Percentiles rank a stretch among this genome's conserved stretches.
phyloP scores from a whole-genome alignment of 345 rosid genomes.

The Eucalyptus tenuipes region DNA sequence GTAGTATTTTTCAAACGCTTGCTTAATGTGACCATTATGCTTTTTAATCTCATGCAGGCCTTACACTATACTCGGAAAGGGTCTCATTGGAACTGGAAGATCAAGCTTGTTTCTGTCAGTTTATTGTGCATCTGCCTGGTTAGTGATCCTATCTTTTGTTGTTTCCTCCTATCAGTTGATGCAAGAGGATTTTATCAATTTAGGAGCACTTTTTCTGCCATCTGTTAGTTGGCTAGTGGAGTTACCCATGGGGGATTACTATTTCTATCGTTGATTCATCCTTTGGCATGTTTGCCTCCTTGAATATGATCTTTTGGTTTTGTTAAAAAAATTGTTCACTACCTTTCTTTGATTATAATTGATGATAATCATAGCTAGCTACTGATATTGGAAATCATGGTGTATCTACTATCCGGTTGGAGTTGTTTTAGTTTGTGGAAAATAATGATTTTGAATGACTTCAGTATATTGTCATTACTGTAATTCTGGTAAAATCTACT shows the following conservation, averaged over 20 bases:
- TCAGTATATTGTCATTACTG: neutral
- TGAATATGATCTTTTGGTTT: neutral
- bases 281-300: neutral
- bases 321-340: neutral
- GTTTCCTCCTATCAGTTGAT: neutral
- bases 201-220: neutral
- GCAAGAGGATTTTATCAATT: neutral
- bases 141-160: neutral
- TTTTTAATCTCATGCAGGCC: conserved; percentile 42
- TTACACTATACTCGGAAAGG: conserved; percentile 51
- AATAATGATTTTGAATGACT: neutral
- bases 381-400: neutral
- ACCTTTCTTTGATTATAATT: neutral
- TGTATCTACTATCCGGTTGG: neutral
- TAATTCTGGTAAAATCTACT: neutral
- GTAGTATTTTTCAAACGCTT: neutral
- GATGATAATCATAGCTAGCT: neutral
- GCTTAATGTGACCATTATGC: neutral
- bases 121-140: conserved; percentile 96
- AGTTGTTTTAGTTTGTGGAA: neutral
- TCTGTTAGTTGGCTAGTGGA: neutral
- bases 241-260: neutral
- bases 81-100: conserved; percentile 82
- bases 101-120: conserved; percentile 87
- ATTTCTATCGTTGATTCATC: neutral